Evolutionary conservation across 2,329 filamentous ascomycete genomes (phyloP).

Genomic region (Cercospora janseana): DNA sequence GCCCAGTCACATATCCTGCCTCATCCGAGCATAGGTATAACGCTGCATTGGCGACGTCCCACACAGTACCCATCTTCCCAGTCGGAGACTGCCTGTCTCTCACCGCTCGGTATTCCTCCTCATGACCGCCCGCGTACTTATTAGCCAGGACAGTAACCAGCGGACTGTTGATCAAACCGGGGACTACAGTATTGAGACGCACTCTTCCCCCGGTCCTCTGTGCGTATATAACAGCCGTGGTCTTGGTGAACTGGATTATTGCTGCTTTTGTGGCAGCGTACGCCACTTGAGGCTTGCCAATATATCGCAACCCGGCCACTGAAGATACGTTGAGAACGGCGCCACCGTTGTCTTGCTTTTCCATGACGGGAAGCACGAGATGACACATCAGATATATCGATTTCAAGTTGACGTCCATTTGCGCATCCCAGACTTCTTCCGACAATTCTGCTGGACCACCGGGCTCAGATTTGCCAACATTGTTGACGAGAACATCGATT

Average conservation of each 20-base stretch:
- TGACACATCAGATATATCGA: slow-evolving; percentile 56
- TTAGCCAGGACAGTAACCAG: slow-evolving; percentile 48
- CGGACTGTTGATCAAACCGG: slow-evolving; percentile 58
- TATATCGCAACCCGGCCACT: slow-evolving; percentile 55
- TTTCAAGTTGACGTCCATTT: slow-evolving; percentile 57
- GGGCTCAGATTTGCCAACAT: slow-evolving; percentile 56
- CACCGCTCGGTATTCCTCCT: slow-evolving; percentile 52
- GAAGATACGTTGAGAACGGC: slow-evolving; percentile 42
- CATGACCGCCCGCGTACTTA: slow-evolving; percentile 47
- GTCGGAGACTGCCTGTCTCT: slow-evolving; percentile 58
- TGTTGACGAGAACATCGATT: slow-evolving; percentile 61
- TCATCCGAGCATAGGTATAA: slow-evolving; percentile 59
- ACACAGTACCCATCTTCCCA: slow-evolving; percentile 59
- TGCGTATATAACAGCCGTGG: slow-evolving; percentile 64
- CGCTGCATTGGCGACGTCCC: slow-evolving; percentile 59
- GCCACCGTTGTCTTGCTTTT: slow-evolving; percentile 45
- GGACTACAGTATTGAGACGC: slow-evolving; percentile 56
- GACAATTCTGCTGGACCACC: slow-evolving; percentile 51
- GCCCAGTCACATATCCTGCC: slow-evolving; percentile 60
- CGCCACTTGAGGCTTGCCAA: slow-evolving; percentile 53
- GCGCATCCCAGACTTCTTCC: slow-evolving; percentile 53
- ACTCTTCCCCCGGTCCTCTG: slow-evolving; percentile 41
- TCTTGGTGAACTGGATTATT: slow-evolving; percentile 73
- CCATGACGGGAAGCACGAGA: slow-evolving; percentile 55
- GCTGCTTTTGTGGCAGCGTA: slow-evolving; percentile 73